Evolutionary conservation across 2,329 filamentous ascomycete genomes (phyloP).

Genomic region (Dothistroma septosporum): DNA sequence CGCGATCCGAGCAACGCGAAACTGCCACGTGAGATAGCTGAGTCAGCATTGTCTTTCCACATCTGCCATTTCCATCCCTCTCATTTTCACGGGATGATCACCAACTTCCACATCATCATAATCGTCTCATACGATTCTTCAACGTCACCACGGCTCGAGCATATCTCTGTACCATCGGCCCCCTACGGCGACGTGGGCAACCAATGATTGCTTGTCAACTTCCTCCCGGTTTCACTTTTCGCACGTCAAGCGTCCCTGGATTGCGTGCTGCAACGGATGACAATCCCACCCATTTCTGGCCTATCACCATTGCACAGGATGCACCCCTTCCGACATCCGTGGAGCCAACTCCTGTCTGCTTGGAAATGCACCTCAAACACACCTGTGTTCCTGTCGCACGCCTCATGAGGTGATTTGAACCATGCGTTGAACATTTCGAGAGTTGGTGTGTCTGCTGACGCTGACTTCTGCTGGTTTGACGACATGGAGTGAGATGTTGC

Average conservation of each 20-base stretch:
- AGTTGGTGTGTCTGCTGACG: not conserved
- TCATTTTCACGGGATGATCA: not conserved
- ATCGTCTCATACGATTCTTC: not conserved
- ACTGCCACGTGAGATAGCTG: not conserved
- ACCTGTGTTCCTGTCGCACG: not conserved
- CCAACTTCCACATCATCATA: not conserved
- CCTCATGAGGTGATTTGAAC: constrained; percentile 1
- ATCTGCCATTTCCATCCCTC: not conserved
- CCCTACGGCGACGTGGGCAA: not conserved
- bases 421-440: not conserved
- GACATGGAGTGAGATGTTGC: not conserved
- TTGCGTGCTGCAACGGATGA: not conserved
- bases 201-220: not conserved
- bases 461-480: not conserved
- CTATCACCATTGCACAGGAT: not conserved
- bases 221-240: not conserved
- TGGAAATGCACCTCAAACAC: not conserved
- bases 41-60: not conserved
- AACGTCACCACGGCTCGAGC: not conserved
- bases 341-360: not conserved
- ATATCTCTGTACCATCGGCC: not conserved
- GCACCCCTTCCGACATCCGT: not conserved
- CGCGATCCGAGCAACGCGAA: not conserved
- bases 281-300: not conserved
- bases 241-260: not conserved